phyloP scores from a whole-genome alignment of 2,329 filamentous ascomycete species.

The Rhynchosporium graminicola region DNA sequence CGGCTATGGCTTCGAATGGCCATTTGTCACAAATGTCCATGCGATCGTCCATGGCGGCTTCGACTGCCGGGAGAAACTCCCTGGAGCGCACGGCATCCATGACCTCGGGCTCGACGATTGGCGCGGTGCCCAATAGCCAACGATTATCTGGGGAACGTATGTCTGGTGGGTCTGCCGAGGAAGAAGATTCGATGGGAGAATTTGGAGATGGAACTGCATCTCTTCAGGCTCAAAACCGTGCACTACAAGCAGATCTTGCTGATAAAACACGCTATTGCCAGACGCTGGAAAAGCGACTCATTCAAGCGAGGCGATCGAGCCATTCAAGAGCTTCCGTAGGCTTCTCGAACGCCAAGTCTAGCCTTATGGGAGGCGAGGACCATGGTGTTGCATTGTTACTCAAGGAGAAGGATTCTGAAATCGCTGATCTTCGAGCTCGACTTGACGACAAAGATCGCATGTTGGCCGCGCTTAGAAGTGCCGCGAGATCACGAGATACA shows the following conservation, averaged over 20 bases:
- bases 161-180: slow-evolving; percentile 45
- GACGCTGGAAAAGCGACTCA: slow-evolving; percentile 85
- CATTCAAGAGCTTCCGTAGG: slow-evolving; percentile 83
- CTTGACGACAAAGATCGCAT: slow-evolving; percentile 95
- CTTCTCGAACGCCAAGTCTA: slow-evolving; percentile 59
- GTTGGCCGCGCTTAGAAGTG: slow-evolving; percentile 81
- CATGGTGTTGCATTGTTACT: slow-evolving; percentile 71
- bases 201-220: slow-evolving; percentile 86
- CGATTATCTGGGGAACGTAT: slow-evolving; percentile 35
- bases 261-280: slow-evolving; percentile 97
- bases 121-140: slow-evolving; percentile 31
- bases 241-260: slow-evolving; percentile 91
- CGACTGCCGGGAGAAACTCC: slow-evolving; percentile 46
- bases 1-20: slow-evolving; percentile 41
- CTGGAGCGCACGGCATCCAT: slow-evolving; percentile 68
- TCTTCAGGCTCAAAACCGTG: slow-evolving; percentile 79
- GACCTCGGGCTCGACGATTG: slow-evolving; percentile 51
- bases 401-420: slow-evolving; percentile 89
- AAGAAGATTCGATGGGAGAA: slow-evolving; percentile 74
- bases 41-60: slow-evolving; percentile 70
- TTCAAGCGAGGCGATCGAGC: slow-evolving; percentile 88
- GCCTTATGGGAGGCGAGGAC: slow-evolving; percentile 74
- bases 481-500: slow-evolving; percentile 80
- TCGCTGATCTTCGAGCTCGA: slow-evolving; percentile 83
- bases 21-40: slow-evolving; percentile 57